phyloP scores from a whole-genome alignment of 352 stramenopile genomes.

The Phytophthora pistaciae region DNA sequence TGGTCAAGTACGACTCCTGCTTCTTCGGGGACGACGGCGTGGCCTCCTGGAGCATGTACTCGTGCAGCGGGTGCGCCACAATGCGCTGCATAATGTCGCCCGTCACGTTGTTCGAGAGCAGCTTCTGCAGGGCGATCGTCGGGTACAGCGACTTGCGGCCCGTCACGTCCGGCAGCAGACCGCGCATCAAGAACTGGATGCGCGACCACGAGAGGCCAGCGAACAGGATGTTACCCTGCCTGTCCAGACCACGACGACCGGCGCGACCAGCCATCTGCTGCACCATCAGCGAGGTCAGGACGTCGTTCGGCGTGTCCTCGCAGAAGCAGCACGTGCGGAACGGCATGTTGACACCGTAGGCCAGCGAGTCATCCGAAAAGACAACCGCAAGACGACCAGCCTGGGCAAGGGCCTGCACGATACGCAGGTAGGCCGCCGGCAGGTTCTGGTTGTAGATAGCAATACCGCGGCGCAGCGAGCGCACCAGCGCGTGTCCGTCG shows the following conservation, averaged over 20 bases:
- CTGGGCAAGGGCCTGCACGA: constrained; percentile 97
- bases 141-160: constrained; percentile 94
- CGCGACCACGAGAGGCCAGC: constrained; percentile 94
- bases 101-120: constrained; percentile 93
- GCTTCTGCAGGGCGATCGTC: constrained; percentile 92
- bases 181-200: constrained; percentile 98
- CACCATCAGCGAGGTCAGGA: constrained; percentile 97
- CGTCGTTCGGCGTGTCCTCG: constrained; percentile 95
- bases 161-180: constrained; percentile 94
- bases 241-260: constrained; percentile 97
- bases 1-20: constrained; percentile 86
- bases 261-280: constrained; percentile 99
- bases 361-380: constrained; percentile 98
- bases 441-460: constrained; percentile 99
- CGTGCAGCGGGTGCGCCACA: constrained; percentile 79
- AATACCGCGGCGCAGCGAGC: constrained; percentile 96
- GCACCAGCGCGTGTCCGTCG: constrained; percentile 83
- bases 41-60: constrained; percentile 70
- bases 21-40: constrained; percentile 41
- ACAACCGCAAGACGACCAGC: constrained; percentile 97
- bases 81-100: constrained; percentile 92
- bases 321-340: constrained; percentile 99
- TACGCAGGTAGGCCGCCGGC: constrained; percentile 94
- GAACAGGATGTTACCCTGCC: constrained; percentile 98
- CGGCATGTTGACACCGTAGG: constrained; percentile 99